Conservation (phyloP, 2,329 filamentous ascomycete genomes). For the Dactylella cylindrospora region DNA sequence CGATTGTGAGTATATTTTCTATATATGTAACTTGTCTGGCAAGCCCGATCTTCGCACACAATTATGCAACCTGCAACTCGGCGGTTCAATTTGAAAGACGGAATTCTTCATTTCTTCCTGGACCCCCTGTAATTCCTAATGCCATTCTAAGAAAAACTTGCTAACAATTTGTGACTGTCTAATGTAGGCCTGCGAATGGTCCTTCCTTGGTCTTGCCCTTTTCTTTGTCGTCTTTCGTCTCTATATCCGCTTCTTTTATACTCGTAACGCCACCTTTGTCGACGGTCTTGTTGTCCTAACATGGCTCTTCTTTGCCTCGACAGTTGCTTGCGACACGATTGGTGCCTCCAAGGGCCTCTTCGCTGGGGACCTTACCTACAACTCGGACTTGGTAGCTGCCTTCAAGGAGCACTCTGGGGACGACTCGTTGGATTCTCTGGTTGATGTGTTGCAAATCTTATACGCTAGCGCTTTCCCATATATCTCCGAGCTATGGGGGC, state of each 20-base stretch:
- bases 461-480: conserved; percentile 39
- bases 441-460: conserved; percentile 26
- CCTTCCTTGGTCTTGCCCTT: conserved; percentile 24
- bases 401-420: conserved; percentile 22
- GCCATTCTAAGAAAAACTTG: background rate
- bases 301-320: conserved; percentile 24
- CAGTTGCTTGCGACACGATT: conserved; percentile 33
- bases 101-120: background rate
- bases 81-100: too few species aligned
- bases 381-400: conserved; percentile 38
- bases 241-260: conserved; percentile 21
- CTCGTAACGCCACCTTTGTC: conserved; percentile 19
- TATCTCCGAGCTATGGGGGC: conserved; percentile 35
- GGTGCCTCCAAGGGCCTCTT: conserved; percentile 33
- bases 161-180: background rate
- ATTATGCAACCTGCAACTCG: too few species aligned
- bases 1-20: conserved; percentile 36
- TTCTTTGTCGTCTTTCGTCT: conserved; percentile 39
- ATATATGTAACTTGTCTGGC: too few species aligned
- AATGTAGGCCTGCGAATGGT: conserved; percentile 38
- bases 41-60: too few species aligned
- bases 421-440: conserved; percentile 13
- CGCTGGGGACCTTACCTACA: conserved; percentile 37
- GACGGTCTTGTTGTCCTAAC: conserved; percentile 21
- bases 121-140: background rate